Evolutionary conservation across 1,139 yeast genomes (phyloP), one percentile per base, ranked within the genome.

Genomic region (Pichia sp.): DNA sequence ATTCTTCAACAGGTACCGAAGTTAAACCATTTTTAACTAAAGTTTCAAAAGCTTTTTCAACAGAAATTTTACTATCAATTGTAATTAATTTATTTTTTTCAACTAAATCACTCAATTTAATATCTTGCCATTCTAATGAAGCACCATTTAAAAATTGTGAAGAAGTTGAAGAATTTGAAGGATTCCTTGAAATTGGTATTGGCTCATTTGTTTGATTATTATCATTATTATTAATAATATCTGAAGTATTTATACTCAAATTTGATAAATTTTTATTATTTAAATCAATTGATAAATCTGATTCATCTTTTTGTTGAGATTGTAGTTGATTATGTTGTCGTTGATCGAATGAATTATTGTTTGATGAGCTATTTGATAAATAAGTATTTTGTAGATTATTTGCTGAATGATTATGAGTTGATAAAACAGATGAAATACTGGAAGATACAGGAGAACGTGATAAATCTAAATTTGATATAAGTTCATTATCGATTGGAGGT

Each of bases 31-130:
- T 76, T 38, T 74, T 68, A 43, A 76, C 75, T 59, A 92, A 73
- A 3, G 83, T 81, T 59, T 88, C 89, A 69, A 87, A 92, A 2
- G 97, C 96, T 51, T 80, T 75, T 64, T 90, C 96, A 25, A 89
- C 94, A 1, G 95, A 80, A 40, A 79, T 71, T 27, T 75, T 67
- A 1, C 76, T 75, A 55, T 79, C 78, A 56, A 89, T 83, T 45
- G 80, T 74, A 45, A 89, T 78, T 60, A 92, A 74, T 64, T 86
- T 85, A 55, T 85, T 89, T 46, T 78, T 74, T 66, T 88, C 95
- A 38, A 88, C 83, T 58, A 92, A 74, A 58, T 87, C 94, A 27
- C 75, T 68, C 56, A 90, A 72, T 42, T 75, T 78, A 30, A 87
- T 76, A 50, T 83, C 86, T 58, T 79, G 78, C 95, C 96, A 87